Evolutionary conservation across 1,284 basidiomycete genomes (phyloP).

Genomic region (Ceratobasidium sp.): DNA sequence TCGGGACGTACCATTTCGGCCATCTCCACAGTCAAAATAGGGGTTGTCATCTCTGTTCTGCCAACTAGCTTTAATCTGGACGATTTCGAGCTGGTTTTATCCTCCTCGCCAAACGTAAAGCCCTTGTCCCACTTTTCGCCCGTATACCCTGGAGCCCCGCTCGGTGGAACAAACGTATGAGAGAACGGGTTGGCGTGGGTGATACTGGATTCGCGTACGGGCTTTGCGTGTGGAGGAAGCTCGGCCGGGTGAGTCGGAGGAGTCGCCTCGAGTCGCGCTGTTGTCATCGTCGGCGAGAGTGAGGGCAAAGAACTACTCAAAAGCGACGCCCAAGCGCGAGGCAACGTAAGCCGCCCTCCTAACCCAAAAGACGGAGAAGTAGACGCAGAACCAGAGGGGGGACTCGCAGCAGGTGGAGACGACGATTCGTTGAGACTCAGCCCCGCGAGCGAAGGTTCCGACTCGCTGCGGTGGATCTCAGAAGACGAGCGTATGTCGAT

Average conservation of each 20-base stretch:
- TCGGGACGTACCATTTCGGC: conserved; percentile 18
- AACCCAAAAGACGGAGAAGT: conserved; percentile 20
- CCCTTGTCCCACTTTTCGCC: conserved; percentile 36
- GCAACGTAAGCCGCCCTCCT: conserved; percentile 6
- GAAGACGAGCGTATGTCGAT: background rate
- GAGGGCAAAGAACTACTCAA: conserved; percentile 17
- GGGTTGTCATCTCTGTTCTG: conserved; percentile 32
- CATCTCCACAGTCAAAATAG: conserved; percentile 5
- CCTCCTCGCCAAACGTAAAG: conserved; percentile 18
- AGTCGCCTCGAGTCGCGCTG: background rate
- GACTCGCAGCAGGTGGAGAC: background rate
- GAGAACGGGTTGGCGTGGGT: conserved; percentile 27
- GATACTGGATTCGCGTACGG: conserved; percentile 24
- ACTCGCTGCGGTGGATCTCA: conserved; percentile 18
- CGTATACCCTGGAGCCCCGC: conserved; percentile 26
- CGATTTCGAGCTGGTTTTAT: background rate
- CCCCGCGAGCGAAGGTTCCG: conserved; percentile 5
- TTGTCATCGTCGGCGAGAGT: conserved; percentile 10
- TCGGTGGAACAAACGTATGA: conserved; percentile 22
- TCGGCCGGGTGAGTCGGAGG: conserved; percentile 20
- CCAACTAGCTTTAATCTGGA: conserved; percentile 26
- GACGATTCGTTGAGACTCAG: background rate
- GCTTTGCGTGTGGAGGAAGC: conserved; percentile 7
- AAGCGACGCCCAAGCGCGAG: conserved; percentile 24
- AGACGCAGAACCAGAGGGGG: conserved; percentile 1